phyloP scores from a whole-genome alignment of 2,329 filamentous ascomycete genomes.

The Huntiella abstrusa region DNA sequence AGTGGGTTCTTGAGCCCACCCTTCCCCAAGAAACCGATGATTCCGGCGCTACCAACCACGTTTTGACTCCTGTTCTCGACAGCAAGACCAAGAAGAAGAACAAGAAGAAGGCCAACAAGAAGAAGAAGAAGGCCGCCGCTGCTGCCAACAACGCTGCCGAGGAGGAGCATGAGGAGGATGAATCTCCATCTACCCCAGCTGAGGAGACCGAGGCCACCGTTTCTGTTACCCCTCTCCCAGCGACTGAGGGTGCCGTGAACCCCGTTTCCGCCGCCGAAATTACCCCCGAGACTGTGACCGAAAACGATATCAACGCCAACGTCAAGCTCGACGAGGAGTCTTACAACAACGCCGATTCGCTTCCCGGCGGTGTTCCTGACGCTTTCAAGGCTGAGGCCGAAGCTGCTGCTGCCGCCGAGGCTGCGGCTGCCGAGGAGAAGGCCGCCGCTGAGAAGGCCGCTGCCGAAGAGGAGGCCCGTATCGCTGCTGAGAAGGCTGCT shows the following conservation, averaged over 20 bases:
- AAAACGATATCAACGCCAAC: constrained; percentile 50
- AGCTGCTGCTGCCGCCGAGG: constrained; percentile 26
- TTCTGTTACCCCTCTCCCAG: constrained; percentile 42
- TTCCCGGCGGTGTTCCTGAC: constrained; percentile 42
- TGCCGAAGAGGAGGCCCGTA: constrained; percentile 3
- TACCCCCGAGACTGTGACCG: constrained; percentile 51
- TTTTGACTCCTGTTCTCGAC: constrained; percentile 39
- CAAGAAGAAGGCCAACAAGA: constrained; percentile 17
- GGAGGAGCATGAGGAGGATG: constrained; percentile 10
- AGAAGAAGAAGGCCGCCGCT: constrained; percentile 12
- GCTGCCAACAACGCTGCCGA: constrained; percentile 1
- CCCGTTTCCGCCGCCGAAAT: constrained; percentile 65
- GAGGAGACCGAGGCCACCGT: constrained; percentile 24
- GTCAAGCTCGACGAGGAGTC: constrained; percentile 67
- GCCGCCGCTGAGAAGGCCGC: constrained; percentile 11
- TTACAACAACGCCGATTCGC: constrained; percentile 61
- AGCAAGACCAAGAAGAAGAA: constrained; percentile 32
- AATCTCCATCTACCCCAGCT: constrained; percentile 5
- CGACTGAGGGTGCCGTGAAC: constrained; percentile 48
- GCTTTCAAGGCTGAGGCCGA: constrained; percentile 52
- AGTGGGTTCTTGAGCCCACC: constrained; percentile 68
- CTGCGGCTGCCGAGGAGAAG: constrained; percentile 12
- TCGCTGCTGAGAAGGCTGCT: constrained; percentile 12
- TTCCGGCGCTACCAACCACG: constrained; percentile 80
- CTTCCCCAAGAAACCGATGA: constrained; percentile 69